Conservation (phyloP, 352 stramenopile genomes). For the Plasmopara muralis region DNA sequence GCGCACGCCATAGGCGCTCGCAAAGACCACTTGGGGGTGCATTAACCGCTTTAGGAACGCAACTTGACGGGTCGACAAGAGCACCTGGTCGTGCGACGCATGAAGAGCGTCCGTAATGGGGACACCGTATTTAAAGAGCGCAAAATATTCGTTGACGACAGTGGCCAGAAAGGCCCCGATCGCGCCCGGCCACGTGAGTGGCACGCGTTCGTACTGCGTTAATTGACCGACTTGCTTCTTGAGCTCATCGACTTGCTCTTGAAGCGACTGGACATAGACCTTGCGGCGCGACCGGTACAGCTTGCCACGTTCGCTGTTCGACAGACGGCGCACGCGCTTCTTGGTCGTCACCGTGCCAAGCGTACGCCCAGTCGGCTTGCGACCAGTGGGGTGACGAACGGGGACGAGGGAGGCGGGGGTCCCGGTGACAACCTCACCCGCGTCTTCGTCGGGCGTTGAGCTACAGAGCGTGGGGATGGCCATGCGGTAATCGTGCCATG, state of each 20-base stretch:
- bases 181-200: slow-evolving; percentile 6
- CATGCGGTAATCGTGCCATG: slow-evolving; percentile 26
- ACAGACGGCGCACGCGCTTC: slow-evolving; percentile 40
- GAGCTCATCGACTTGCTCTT: slow-evolving; percentile 42
- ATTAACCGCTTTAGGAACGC: slow-evolving; percentile 38
- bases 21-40: slow-evolving; percentile 44
- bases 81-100: slow-evolving; percentile 18
- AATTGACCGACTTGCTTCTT: slow-evolving; percentile 39
- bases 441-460: slow-evolving; percentile 1
- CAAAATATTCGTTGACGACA: slow-evolving; percentile 57
- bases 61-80: slow-evolving; percentile 24
- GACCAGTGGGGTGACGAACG: slow-evolving; percentile 6
- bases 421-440: neutral
- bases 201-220: slow-evolving; percentile 3
- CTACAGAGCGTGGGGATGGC: slow-evolving; percentile 26
- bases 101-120: slow-evolving; percentile 19
- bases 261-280: slow-evolving; percentile 36
- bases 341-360: slow-evolving; percentile 18
- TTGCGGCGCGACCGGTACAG: slow-evolving; percentile 50
- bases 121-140: slow-evolving; percentile 51
- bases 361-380: neutral
- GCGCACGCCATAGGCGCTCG: slow-evolving; percentile 34
- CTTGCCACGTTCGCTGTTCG: slow-evolving; percentile 58
- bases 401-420: slow-evolving; percentile 10
- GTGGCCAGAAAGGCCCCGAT: slow-evolving; percentile 25